Evolutionary conservation across 331 rosid species (phyloP), one percentile per base, ranked within the genome.

Genomic region (Quercus lobata): DNA sequence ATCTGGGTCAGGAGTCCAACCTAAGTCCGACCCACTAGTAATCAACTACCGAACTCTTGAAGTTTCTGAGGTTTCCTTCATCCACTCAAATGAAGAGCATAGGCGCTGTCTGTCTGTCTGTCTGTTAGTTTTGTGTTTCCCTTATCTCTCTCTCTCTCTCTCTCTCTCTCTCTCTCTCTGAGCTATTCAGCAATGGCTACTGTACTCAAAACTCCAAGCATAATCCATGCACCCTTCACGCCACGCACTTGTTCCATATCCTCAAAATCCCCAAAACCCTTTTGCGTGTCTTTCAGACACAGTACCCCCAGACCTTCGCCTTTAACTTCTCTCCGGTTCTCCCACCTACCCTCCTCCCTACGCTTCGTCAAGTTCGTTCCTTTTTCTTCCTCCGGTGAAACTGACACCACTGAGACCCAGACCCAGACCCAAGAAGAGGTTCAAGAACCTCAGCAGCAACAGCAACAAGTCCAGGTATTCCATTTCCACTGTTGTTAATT

Each of bases 341-440:
- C 83, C 54, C 83, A 57, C 57, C 62, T 60, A 29, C 80, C 77
- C 6, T 75, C 77, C 6, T 75, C 84, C 17, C 69, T 66, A 30
- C 88, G 82, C 53, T 72, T 86, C 21, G 78, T 62, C 57, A 86
- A 80, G 76, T 76, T 83, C 57, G 56, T 34, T 4, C 75, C 84
- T 17, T 81, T 66, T 49, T 83, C 84, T 53, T 78, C 86, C 15
- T 56, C 66, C 5, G 90, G 90, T n/a, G 88, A 87, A 57, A 30
- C 86, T 0, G 88, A 84, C 52, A 34, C 74, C 37, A 57, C 79
- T 21, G 84, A 81, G 56, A 71, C 83, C 14, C 71, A 81, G n/a
- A n/a, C n/a, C n/a, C n/a, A n/a, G 56, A 71, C 83, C 14, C 71
- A 63, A 15, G 88, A 81, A 25, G 84, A 83, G 68, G 77, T 83